A percentile compares a stretch with the other conserved stretches of the same genome.
Evolutionary conservation across 768 basidiomycete species (phyloP).

Genomic region (Suillus americanus): DNA sequence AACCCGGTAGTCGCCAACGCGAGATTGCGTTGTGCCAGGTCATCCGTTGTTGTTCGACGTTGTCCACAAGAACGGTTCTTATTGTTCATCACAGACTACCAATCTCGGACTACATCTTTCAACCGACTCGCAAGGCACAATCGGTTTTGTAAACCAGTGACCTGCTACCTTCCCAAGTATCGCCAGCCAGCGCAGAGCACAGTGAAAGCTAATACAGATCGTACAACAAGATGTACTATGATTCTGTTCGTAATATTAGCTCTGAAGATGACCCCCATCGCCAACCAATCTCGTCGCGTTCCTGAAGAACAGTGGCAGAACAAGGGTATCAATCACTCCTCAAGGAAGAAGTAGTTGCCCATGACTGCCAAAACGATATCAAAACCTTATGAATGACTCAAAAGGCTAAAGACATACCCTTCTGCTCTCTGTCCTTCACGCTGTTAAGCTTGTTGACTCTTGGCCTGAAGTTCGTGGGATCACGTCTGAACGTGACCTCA

Average conservation of each 20-base stretch:
- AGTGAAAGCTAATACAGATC: background rate
- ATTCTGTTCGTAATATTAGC: background rate
- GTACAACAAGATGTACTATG: background rate
- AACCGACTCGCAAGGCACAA: background rate
- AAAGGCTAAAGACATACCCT: conserved; percentile 45
- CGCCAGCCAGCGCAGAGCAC: background rate
- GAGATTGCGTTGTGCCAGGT: background rate
- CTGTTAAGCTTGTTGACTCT: conserved; percentile 85
- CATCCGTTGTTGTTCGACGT: background rate
- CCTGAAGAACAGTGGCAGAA: background rate
- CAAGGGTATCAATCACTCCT: conserved; percentile 49
- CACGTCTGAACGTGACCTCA: conserved; percentile 97
- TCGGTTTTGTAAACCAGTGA: background rate
- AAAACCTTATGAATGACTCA: conserved; percentile 6
- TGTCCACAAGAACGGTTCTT: background rate
- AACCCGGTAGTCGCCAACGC: background rate
- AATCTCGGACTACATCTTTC: conserved; percentile 3
- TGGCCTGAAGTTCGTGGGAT: conserved; percentile 92
- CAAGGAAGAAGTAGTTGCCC: conserved; percentile 92
- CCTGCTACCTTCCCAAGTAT: conserved; percentile 3
- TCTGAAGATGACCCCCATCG: background rate
- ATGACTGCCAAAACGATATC: conserved; percentile 43
- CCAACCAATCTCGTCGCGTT: background rate
- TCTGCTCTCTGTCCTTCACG: conserved; percentile 88
- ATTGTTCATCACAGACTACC: background rate